phyloP scores from a whole-genome alignment of 805 yeast genomes.

The Candida mattraensis region DNA sequence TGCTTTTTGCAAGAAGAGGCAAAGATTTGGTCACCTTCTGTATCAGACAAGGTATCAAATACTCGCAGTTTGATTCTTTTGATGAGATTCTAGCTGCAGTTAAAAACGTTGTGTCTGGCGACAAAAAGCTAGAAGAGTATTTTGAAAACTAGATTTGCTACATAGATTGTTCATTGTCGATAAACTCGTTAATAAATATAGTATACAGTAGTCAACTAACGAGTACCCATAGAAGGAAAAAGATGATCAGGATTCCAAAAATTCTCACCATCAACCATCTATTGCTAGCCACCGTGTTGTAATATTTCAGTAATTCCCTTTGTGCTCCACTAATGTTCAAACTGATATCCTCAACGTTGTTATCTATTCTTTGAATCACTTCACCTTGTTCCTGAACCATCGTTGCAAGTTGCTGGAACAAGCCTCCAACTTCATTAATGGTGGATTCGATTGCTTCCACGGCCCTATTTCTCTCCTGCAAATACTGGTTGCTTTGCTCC shows the following conservation, averaged over 20 bases:
- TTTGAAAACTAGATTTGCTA: constrained; percentile 30
- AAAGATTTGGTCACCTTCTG: constrained; percentile 87
- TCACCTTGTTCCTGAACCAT: constrained; percentile 99
- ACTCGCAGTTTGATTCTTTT: constrained; percentile 76
- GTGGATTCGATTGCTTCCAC: constrained; percentile 97
- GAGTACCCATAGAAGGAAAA: constrained; percentile 75
- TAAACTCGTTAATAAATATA: constrained; percentile 3
- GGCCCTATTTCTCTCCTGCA: constrained; percentile 83
- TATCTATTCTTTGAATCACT: constrained; percentile 91
- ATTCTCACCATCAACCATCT: constrained; percentile 90
- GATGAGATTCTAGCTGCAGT: constrained; percentile 69
- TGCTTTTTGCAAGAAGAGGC: constrained; percentile 91
- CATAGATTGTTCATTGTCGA: constrained; percentile 2
- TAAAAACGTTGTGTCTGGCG: constrained; percentile 50
- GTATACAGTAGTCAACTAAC: constrained; percentile 47
- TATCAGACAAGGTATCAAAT: constrained; percentile 75
- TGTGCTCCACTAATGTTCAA: constrained; percentile 92
- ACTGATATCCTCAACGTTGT: constrained; percentile 89
- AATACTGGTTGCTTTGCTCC: constrained; percentile 74
- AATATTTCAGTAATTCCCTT: constrained; percentile 86
- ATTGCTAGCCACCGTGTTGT: constrained; percentile 81
- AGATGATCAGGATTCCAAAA: constrained; percentile 80
- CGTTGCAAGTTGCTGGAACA: constrained; percentile 91
- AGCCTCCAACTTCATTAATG: constrained; percentile 91
- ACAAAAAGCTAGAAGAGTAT: constrained; percentile 35